A percentile compares a stretch with the other conserved stretches of the same genome.
phyloP scores from a whole-genome alignment of 140 eudicot genomes.

The Senecio squalidus region DNA sequence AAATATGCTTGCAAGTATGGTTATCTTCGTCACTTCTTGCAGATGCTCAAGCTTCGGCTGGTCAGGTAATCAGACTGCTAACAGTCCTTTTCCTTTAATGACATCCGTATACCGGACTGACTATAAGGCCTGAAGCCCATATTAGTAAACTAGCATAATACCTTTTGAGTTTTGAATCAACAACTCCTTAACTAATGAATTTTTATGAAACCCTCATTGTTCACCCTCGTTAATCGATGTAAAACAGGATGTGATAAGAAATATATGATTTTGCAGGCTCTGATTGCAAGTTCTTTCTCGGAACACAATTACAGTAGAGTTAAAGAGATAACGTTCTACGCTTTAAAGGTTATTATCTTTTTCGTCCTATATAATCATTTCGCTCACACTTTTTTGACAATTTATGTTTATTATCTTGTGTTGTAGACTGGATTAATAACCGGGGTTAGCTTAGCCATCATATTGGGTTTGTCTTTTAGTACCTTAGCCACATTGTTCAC shows the following conservation, averaged over 20 bases:
- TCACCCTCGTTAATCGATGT: neutral
- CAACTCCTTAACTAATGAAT: neutral
- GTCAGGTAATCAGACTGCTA: constrained; percentile 48
- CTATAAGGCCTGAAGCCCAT: no score
- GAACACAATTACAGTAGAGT: constrained; percentile 53
- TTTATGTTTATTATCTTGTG: constrained; percentile 6
- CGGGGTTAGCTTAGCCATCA: constrained; percentile 51
- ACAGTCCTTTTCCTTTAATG: neutral
- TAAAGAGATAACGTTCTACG: constrained; percentile 51
- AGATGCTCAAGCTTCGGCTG: constrained; percentile 89
- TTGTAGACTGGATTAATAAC: constrained; percentile 63
- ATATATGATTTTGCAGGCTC: constrained; percentile 39
- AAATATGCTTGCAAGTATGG: constrained; percentile 95
- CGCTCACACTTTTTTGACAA: neutral
- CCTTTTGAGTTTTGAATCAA: no score
- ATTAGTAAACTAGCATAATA: no score
- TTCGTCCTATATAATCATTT: neutral
- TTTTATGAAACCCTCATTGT: neutral
- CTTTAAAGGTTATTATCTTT: constrained; percentile 43
- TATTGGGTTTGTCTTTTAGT: constrained; percentile 57
- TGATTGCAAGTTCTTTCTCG: constrained; percentile 70
- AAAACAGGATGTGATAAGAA: neutral
- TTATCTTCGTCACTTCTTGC: constrained; percentile 86
- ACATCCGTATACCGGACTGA: neutral
- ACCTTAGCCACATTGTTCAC: constrained; percentile 69